These are phyloP conservation scores for Ascoidea asiatica DNA, from an alignment of 805 yeast genomes.

Conservation along the genomic window DNA sequence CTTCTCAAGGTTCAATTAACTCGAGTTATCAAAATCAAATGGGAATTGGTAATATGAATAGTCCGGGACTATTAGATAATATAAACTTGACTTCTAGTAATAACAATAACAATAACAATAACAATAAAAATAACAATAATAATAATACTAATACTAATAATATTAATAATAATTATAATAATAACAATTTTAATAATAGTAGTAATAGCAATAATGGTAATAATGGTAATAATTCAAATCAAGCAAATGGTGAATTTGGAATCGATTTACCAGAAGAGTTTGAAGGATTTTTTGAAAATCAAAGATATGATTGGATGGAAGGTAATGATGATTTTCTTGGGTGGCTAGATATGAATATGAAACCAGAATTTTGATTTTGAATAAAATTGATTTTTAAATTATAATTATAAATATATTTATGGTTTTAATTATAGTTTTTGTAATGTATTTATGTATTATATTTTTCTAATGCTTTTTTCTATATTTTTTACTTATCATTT, in stretches of 20 bases:
- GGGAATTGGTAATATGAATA: neutral
- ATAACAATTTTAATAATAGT: neutral
- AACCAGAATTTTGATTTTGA: conserved; percentile 39
- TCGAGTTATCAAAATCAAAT: neutral
- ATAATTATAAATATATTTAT: too few relatives aligned
- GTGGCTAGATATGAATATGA: conserved; percentile 81
- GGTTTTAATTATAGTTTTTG: too few relatives aligned
- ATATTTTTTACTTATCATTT: too few relatives aligned
- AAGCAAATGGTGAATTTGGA: conserved; percentile 19
- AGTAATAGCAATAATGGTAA: conserved; percentile 7
- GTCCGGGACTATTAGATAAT: neutral
- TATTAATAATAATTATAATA: conserved; percentile 1
- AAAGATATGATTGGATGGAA: conserved; percentile 77
- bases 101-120: conserved; percentile 3
- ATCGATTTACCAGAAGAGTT: too few relatives aligned
- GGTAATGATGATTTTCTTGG: conserved; percentile 84
- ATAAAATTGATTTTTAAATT: too few relatives aligned
- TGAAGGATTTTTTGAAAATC: conserved; percentile 66
- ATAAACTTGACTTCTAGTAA: neutral
- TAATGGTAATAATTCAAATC: conserved; percentile 14
- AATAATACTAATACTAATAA: conserved; percentile 6
- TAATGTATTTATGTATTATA: too few relatives aligned
- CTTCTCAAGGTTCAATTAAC: too few relatives aligned
- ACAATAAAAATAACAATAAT: conserved; percentile 5
- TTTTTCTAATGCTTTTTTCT: too few relatives aligned